phyloP scores from a whole-genome alignment of 1,139 yeast genomes.

The Yamadazyma epiphylla region DNA sequence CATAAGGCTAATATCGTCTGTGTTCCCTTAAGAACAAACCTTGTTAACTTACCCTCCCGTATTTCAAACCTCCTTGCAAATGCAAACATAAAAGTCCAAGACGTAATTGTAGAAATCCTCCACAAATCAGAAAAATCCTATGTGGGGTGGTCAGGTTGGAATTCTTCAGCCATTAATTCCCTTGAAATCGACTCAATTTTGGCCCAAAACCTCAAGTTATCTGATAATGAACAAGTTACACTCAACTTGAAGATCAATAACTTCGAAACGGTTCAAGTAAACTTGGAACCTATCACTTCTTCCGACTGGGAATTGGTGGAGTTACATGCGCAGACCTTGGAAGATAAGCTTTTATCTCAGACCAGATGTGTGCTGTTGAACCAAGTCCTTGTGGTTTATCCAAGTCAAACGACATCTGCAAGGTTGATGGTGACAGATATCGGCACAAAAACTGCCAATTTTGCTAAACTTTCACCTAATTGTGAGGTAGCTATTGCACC shows the following conservation, averaged over 20 bases:
- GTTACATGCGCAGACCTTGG: constrained; percentile 73
- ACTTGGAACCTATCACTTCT: constrained; percentile 71
- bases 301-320: constrained; percentile 94
- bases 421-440: constrained; percentile 60
- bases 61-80: constrained; percentile 46
- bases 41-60: constrained; percentile 56
- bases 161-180: constrained; percentile 27
- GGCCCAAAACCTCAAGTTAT: constrained; percentile 47
- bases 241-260: constrained; percentile 43
- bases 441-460: constrained; percentile 42
- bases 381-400: constrained; percentile 67
- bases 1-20: constrained; percentile 27
- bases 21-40: constrained; percentile 45
- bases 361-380: constrained; percentile 67
- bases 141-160: constrained; percentile 86
- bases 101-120: constrained; percentile 51
- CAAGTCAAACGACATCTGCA: constrained; percentile 64
- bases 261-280: constrained; percentile 55
- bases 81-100: constrained; percentile 56
- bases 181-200: constrained; percentile 39
- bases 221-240: constrained; percentile 39
- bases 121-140: constrained; percentile 29
- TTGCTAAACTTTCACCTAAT: constrained; percentile 63
- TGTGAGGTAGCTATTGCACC: constrained; percentile 87
- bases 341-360: constrained; percentile 71